Evolutionary conservation across 306 rosid genomes (phyloP).

Genomic region (Canavalia gladiata): DNA sequence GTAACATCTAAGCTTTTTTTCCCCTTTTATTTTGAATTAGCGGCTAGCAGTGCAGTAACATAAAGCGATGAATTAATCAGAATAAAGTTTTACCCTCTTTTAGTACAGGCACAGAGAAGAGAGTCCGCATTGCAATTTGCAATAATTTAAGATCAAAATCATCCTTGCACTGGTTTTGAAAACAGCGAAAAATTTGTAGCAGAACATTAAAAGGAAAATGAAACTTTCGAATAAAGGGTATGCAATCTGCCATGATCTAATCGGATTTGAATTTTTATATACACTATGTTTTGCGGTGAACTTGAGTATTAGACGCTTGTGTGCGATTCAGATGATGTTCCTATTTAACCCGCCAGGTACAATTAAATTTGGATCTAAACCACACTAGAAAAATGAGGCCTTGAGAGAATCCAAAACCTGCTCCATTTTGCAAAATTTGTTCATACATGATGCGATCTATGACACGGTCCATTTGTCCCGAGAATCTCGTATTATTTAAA

Average conservation of each 20-base stretch:
- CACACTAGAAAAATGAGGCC: slow-evolving; percentile 29
- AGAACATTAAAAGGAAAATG: slow-evolving; percentile 37
- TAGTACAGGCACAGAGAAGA: slow-evolving; percentile 12
- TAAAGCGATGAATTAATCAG: slow-evolving; percentile 34
- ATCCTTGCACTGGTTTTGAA: slow-evolving; percentile 39
- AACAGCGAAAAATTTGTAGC: slow-evolving; percentile 43
- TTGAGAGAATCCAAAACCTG: slow-evolving; percentile 42
- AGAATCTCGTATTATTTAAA: slow-evolving; percentile 49
- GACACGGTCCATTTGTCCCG: slow-evolving; percentile 56
- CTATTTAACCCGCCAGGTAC: slow-evolving; percentile 33
- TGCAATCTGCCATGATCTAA: slow-evolving; percentile 33
- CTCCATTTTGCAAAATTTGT: slow-evolving; percentile 41
- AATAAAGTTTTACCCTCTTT: slow-evolving; percentile 47
- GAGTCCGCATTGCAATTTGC: not conserved
- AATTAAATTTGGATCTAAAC: slow-evolving; percentile 55
- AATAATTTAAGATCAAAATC: slow-evolving; percentile 39
- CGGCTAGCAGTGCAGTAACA: slow-evolving; percentile 6
- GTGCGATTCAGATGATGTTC: slow-evolving; percentile 42
- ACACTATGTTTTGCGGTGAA: slow-evolving; percentile 28
- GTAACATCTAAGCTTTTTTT: not conserved
- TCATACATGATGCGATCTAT: slow-evolving; percentile 55
- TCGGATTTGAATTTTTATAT: slow-evolving; percentile 37
- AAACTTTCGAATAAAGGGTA: slow-evolving; percentile 44
- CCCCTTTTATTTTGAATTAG: slow-evolving; percentile 9
- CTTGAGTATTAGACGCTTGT: slow-evolving; percentile 42